Base-by-base conservation (phyloP, 371 early-diverging fungal genomes). In the Mortierella polycephala region DNA sequence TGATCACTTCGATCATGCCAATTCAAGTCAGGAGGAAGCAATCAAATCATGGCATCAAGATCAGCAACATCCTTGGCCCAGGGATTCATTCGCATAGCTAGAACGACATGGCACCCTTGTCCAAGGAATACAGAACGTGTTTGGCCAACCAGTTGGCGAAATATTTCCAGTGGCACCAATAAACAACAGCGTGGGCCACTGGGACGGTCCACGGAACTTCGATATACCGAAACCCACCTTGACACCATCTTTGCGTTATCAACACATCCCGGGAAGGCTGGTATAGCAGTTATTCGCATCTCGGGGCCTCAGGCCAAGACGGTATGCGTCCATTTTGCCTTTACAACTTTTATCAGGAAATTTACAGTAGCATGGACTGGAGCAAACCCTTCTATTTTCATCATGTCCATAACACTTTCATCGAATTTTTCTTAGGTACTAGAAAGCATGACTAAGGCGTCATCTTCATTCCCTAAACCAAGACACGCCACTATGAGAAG, bases 181-280 rank as follows among this genome's bases (percentile, higher is more conserved):
- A 41, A 8, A 2, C 53, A 50, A 4, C 30, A 30, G 30, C 30
- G 30, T 4, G 30, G 30, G 9, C 12, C 37, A 14, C 49, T 39
- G 18, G 40, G 18, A 46, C 62, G 50, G 16, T 30, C 73, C 4
- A 58, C 62, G 7, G 64, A 63, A 39, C 53, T 79, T 11, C 69
- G 80, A 46, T 73, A 79, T 42, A 58, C 56, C 12, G 60, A 72
- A 14, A 64, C 80, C 8, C 80, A 79, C 56, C 74, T 79, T 10
- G 86, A 87, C 60, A 94, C 94, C 5, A 93, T 94, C 57, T 93
- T 84, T 83, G 95, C 95, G 1, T 80, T 94, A 1, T 92, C 94
- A 11, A 86, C 93, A 10, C 89, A 88, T 6, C 91, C 91, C 2
- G 93, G 93, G 14, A 93, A 92, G 71, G 91, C 94, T 1, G 94